Conservation (phyloP, 257 asterid species). For the Penstemon davidsonii region DNA sequence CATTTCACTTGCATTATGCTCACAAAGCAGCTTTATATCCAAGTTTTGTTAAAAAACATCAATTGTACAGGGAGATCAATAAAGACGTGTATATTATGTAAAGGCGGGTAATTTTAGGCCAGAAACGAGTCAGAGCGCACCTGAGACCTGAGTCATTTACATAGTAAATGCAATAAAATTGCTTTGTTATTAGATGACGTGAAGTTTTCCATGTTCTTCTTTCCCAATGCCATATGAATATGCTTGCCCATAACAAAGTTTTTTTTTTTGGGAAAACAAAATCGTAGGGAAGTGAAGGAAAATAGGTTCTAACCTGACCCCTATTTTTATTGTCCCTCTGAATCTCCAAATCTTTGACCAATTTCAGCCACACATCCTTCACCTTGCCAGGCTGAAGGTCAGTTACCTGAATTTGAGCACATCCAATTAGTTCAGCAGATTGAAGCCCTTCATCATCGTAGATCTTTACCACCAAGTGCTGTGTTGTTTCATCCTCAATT, state of each 20-base stretch:
- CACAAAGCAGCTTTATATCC: slow-evolving; percentile 1
- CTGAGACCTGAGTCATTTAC: too few species aligned
- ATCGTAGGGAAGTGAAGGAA: slow-evolving; percentile 5
- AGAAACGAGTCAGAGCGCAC: too few species aligned
- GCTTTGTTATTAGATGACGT: background rate
- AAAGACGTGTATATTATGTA: background rate
- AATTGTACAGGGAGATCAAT: background rate
- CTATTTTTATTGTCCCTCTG: slow-evolving; percentile 92
- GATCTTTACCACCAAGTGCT: slow-evolving; percentile 77
- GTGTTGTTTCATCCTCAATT: slow-evolving; percentile 85
- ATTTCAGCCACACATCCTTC: slow-evolving; percentile 89
- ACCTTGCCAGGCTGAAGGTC: slow-evolving; percentile 94
- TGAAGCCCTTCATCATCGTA: slow-evolving; percentile 94
- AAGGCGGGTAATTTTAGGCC: background rate
- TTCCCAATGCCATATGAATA: slow-evolving; percentile 7
- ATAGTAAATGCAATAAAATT: too few species aligned
- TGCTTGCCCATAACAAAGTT: slow-evolving; percentile 8
- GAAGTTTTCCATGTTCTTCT: slow-evolving; percentile 2
- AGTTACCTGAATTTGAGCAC: slow-evolving; percentile 66
- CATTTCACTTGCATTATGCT: slow-evolving; percentile 16
- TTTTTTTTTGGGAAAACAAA: background rate
- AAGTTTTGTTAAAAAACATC: slow-evolving; percentile 15
- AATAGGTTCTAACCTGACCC: slow-evolving; percentile 63
- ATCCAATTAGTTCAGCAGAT: slow-evolving; percentile 83
- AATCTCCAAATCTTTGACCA: slow-evolving; percentile 94